Evolutionary conservation across 2,329 filamentous ascomycete genomes (phyloP).

Genomic region (Cyphellophora europaea): DNA sequence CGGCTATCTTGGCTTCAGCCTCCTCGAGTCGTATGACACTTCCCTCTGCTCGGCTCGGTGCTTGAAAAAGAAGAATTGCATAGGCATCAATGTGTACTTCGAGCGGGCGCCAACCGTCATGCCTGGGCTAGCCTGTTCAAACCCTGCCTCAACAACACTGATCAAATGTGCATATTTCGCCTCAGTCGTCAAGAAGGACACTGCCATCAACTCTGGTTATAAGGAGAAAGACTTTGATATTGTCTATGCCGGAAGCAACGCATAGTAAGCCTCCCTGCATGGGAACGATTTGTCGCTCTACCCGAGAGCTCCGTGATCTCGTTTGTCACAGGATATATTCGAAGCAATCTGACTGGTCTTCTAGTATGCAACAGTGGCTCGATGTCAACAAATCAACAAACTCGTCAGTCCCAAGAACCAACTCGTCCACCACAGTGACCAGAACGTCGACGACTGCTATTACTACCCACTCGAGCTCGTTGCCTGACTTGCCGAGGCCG

Average conservation of each 20-base stretch:
- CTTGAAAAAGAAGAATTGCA: slow-evolving; percentile 20
- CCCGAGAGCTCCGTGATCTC: background rate
- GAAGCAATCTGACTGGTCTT: no score
- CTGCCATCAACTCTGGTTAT: slow-evolving; percentile 26
- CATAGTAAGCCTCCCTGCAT: no score
- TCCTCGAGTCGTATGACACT: slow-evolving; percentile 22
- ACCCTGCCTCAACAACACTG: slow-evolving; percentile 24
- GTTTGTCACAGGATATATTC: no score
- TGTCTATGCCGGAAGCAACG: slow-evolving; percentile 33
- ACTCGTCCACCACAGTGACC: slow-evolving; percentile 11
- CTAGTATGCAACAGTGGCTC: slow-evolving; percentile 1
- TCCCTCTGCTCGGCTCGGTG: slow-evolving; percentile 21
- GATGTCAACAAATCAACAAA: background rate
- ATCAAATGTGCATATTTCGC: slow-evolving; percentile 28
- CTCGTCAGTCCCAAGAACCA: slow-evolving; percentile 5
- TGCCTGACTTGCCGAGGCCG: no score
- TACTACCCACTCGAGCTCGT: no score
- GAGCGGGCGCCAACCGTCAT: slow-evolving; percentile 26
- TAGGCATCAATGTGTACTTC: slow-evolving; percentile 26
- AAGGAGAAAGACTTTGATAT: slow-evolving; percentile 23
- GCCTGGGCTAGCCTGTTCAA: slow-evolving; percentile 22
- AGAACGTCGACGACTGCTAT: no score
- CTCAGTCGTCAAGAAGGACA: slow-evolving; percentile 18
- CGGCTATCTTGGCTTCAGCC: slow-evolving; percentile 23
- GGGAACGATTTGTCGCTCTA: no score